Evolutionary conservation across 208 protist species (phyloP).

Genomic region (Acanthamoeba sp.): DNA sequence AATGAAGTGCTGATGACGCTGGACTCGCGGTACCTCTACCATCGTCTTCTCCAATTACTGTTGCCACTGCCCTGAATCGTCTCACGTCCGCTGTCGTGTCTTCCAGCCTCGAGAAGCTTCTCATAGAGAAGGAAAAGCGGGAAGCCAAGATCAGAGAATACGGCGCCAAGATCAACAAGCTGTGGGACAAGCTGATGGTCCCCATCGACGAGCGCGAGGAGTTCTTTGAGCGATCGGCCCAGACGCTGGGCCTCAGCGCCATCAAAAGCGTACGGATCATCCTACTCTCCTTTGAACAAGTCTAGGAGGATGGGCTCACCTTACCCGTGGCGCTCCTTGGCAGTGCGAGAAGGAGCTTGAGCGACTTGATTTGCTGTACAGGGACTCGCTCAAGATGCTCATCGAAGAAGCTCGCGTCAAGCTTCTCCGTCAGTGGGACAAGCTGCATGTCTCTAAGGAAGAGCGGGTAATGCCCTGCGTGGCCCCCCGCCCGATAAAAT

Average conservation of each 20-base stretch:
- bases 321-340: not conserved
- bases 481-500: too few relatives aligned
- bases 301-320: not conserved
- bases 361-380: not conserved
- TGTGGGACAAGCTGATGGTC: conserved; percentile 48
- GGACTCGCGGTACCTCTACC: not conserved
- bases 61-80: not conserved
- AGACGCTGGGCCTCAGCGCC: not conserved
- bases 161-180: conserved; percentile 13
- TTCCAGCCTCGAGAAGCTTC: not conserved
- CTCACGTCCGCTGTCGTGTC: not conserved
- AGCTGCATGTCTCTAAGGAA: conserved; percentile 23
- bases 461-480: too few relatives aligned
- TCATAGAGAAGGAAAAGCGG: not conserved
- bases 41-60: not conserved
- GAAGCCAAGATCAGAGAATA: conserved; percentile 17
- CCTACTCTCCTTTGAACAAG: not conserved
- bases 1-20: conserved; percentile 50
- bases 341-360: conserved; percentile 46
- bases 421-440: conserved; percentile 10
- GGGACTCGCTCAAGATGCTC: not conserved
- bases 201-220: conserved; percentile 35
- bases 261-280: conserved; percentile 29
- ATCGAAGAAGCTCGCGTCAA: conserved; percentile 16
- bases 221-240: conserved; percentile 6